Conservation (phyloP, 768 basidiomycete genomes). For the Suillus americanus region DNA sequence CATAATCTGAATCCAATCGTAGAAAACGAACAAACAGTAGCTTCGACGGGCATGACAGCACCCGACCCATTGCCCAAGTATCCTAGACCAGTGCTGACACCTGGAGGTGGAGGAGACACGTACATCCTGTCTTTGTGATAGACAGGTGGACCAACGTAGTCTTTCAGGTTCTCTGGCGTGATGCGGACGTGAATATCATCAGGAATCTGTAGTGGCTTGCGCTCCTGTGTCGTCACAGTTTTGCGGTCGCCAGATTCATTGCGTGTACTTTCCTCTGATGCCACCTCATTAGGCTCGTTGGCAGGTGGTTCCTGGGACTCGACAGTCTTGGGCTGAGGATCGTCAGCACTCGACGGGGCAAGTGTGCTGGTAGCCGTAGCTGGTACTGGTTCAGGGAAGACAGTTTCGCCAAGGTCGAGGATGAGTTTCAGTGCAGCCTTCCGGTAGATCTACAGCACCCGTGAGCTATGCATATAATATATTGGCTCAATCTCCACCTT, state of each 20-base stretch:
- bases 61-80: conserved; percentile 97
- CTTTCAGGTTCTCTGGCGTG: conserved; percentile 85
- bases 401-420: conserved; percentile 83
- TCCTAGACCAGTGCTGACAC: conserved; percentile 93
- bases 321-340: conserved; percentile 35
- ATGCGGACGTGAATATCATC: conserved; percentile 76
- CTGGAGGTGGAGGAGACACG: conserved; percentile 73
- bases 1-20: neutral
- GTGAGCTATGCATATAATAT: neutral
- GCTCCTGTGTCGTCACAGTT: conserved; percentile 71
- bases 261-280: conserved; percentile 16
- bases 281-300: conserved; percentile 34
- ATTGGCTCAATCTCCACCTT: conserved; percentile 54
- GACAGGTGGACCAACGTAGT: conserved; percentile 94
- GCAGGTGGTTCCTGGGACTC: conserved; percentile 51
- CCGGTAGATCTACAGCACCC: conserved; percentile 74
- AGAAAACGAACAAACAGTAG: conserved; percentile 57
- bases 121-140: conserved; percentile 97
- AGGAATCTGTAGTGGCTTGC: conserved; percentile 82
- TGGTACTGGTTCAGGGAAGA: conserved; percentile 66
- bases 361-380: conserved; percentile 18
- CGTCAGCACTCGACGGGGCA: conserved; percentile 11
- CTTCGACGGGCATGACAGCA: conserved; percentile 96
- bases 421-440: conserved; percentile 94
- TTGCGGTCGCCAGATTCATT: conserved; percentile 38